phyloP scores from a whole-genome alignment of 129 eudicot species.

The Chrysanthemum seticuspe region DNA sequence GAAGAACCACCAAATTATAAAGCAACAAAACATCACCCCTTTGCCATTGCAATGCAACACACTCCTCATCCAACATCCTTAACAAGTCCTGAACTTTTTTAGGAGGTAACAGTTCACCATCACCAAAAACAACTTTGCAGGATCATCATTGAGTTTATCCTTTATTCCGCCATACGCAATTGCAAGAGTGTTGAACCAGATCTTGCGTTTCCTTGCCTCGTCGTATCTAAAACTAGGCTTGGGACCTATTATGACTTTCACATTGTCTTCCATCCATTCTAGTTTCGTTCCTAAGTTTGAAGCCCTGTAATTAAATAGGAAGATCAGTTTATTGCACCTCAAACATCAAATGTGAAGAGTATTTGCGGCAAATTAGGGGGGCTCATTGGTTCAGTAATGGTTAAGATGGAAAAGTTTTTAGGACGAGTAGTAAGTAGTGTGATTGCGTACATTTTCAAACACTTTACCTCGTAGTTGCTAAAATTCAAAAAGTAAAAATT shows the following conservation, averaged over 20 bases:
- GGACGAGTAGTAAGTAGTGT: too few species aligned
- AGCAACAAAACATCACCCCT: conserved; percentile 25
- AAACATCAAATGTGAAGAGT: too few species aligned
- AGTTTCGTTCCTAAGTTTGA: conserved; percentile 66
- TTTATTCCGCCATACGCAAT: conserved; percentile 40
- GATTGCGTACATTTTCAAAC: too few species aligned
- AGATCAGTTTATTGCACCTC: too few species aligned
- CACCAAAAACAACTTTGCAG: conserved; percentile 60
- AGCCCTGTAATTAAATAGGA: conserved; percentile 44
- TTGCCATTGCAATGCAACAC: conserved; percentile 13
- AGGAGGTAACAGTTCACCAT: conserved; percentile 60
- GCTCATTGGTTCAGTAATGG: too few species aligned
- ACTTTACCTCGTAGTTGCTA: too few species aligned
- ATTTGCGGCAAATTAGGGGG: too few species aligned
- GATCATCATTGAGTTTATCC: conserved; percentile 37
- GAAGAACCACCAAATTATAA: conserved; percentile 29
- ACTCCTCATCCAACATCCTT: conserved; percentile 34
- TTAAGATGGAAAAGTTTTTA: too few species aligned
- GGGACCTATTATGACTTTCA: conserved; percentile 55
- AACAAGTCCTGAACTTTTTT: conserved; percentile 45
- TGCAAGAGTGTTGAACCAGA: conserved; percentile 74
- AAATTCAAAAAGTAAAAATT: too few species aligned
- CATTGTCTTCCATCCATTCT: conserved; percentile 66
- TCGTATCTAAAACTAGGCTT: conserved; percentile 54
- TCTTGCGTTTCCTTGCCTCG: conserved; percentile 46